Evolutionary conservation across 2,329 filamentous ascomycete genomes (phyloP), one percentile per base, ranked within the genome.

Genomic region (Bipolaris cookei): DNA sequence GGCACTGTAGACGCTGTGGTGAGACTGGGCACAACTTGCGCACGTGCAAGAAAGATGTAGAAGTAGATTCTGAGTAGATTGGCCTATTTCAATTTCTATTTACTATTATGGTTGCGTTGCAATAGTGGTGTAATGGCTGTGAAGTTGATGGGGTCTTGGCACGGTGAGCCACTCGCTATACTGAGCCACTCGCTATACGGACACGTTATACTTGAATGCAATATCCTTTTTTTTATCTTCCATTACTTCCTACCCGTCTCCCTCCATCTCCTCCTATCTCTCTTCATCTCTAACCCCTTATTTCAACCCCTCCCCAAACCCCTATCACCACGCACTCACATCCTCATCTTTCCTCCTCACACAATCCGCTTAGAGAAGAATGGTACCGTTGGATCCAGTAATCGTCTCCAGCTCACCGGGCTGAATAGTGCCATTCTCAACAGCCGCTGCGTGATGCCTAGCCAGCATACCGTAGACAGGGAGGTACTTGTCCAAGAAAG

Each of bases 401-500:
- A 72, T 67, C 30, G 74, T 59, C 4, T 50, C 70, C 61, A 59
- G 78, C 77, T 90, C 83, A 0, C 87, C 85, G 1, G 83, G 79
- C 14, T 82, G 62, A 8, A 90, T 62, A 0, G 83, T 85, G 0
- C 88, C 88, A 45, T 87, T 86, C 52, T 79, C 66, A 38, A 89
- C 77, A 4, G 88, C 86, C 10, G 82, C 84, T 4, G 79, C 82
- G 70, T 90, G 88, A 5, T 79, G 82, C 51, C 88, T 77, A 20
- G 88, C 87, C 50, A 90, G 70, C 70, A 84, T 81, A 1, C 86
- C 87, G 71, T 90, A 90, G 25, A 82, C 84, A 2, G 88, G 88
- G 69, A 85, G 79, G 68, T 88, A 89, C 76, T 79, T 79, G 71
- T 89, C 86, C 48, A 91, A 76, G 74, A 82, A 88, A 11, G 88